phyloP scores from a whole-genome alignment of 2,329 filamentous ascomycete genomes.

The Ambrosiella cleistominuta region DNA sequence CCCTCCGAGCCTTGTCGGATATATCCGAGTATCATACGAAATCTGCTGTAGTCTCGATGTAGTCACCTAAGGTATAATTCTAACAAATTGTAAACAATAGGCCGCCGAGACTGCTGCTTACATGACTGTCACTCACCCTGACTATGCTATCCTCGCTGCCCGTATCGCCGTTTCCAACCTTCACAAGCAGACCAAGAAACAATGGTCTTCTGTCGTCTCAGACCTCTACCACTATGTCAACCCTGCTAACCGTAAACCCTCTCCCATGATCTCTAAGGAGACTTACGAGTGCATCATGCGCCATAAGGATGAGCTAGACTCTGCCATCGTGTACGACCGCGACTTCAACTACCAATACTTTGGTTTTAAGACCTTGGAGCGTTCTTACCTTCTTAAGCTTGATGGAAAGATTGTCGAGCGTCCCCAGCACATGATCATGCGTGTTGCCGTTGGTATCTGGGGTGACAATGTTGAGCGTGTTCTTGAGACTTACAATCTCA shows the following conservation, averaged over 20 bases:
- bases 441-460: conserved; percentile 92
- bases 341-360: conserved; percentile 99
- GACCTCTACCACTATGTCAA: conserved; percentile 95
- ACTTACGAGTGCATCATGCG: conserved; percentile 90
- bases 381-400: conserved; percentile 90
- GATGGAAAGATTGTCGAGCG: conserved; percentile 92
- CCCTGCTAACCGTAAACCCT: conserved; percentile 65
- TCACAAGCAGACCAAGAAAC: conserved; percentile 99
- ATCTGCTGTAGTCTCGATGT: too few relatives aligned
- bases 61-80: neutral
- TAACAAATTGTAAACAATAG: conserved; percentile 29
- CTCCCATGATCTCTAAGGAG: conserved; percentile 86
- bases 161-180: conserved; percentile 98
- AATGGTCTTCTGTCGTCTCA: conserved; percentile 87
- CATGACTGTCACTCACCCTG: conserved; percentile 98
- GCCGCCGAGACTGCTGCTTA: conserved; percentile 97
- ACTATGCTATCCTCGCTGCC: conserved; percentile 95
- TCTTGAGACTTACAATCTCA: conserved; percentile 94
- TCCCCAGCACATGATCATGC: conserved; percentile 99
- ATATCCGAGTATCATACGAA: neutral
- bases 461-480: conserved; percentile 87
- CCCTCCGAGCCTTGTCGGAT: neutral
- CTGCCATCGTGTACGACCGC: conserved; percentile 95
- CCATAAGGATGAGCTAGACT: conserved; percentile 93
- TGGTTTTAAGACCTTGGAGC: conserved; percentile 96